These are phyloP conservation scores for Nannizziopsis barbatae DNA, from an alignment of 2,329 filamentous ascomycete species.

Conservation along the genomic window DNA sequence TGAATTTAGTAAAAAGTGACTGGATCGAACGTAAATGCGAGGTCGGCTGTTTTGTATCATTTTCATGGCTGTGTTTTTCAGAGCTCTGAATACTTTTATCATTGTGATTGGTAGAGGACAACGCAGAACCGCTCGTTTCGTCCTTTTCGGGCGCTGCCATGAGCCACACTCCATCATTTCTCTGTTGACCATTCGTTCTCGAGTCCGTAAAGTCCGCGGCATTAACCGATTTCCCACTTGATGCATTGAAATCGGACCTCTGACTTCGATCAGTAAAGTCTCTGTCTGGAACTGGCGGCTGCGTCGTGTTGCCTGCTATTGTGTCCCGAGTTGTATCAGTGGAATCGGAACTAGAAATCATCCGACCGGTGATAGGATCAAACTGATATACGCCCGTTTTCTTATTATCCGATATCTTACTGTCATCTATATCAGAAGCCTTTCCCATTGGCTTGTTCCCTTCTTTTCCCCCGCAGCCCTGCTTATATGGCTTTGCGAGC, in stretches of 20 bases:
- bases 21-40: background rate
- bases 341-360: slow-evolving; percentile 21
- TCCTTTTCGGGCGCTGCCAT: background rate
- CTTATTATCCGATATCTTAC: background rate
- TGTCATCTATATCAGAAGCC: no score
- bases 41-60: background rate
- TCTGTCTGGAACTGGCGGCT: background rate
- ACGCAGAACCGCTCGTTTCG: background rate
- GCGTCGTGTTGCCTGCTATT: background rate
- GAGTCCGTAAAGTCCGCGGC: no score
- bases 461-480: background rate
- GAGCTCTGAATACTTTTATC: background rate
- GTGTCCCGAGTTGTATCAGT: background rate
- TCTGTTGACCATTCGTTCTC: background rate
- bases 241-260: background rate
- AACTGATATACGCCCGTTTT: slow-evolving; percentile 23
- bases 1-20: background rate
- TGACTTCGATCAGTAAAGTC: background rate
- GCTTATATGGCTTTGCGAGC: background rate
- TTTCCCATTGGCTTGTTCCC: background rate
- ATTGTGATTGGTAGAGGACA: background rate
- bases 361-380: slow-evolving; percentile 35
- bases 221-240: no score
- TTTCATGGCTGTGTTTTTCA: background rate
- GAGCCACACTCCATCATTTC: slow-evolving; percentile 3